These are phyloP conservation scores for Globisporangium echinulatum DNA, from an alignment of 352 stramenopile species.

Conservation along the genomic window DNA sequence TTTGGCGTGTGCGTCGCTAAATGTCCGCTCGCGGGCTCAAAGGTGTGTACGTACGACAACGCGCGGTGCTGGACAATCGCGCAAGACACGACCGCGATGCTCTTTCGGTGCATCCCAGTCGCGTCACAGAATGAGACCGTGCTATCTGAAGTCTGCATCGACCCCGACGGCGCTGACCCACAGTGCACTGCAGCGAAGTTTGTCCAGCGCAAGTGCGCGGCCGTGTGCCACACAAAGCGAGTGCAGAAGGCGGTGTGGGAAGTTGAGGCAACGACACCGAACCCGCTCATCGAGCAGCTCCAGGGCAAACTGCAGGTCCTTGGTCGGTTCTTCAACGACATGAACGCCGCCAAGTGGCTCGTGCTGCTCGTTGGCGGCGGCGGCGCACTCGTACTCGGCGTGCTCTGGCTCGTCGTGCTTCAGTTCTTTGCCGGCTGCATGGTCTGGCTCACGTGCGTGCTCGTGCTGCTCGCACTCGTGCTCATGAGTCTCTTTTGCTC, in stretches of 20 bases:
- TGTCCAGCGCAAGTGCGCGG: slow-evolving; percentile 23
- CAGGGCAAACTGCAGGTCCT: slow-evolving; percentile 55
- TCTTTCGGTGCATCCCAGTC: slow-evolving; percentile 77
- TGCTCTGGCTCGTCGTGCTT: slow-evolving; percentile 72
- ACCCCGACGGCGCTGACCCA: slow-evolving; percentile 49
- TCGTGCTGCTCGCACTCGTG: slow-evolving; percentile 54
- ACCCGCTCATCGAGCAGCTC: slow-evolving; percentile 66
- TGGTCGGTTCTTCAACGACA: slow-evolving; percentile 68
- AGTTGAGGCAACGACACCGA: slow-evolving; percentile 42
- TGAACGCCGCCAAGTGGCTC: slow-evolving; percentile 47
- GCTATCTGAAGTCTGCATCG: slow-evolving; percentile 47
- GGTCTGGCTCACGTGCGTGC: slow-evolving; percentile 73
- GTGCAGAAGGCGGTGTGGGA: slow-evolving; percentile 62
- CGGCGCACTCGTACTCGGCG: slow-evolving; percentile 43
- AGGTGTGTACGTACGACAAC: slow-evolving; percentile 66
- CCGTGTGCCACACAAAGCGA: slow-evolving; percentile 58
- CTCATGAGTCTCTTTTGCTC: slow-evolving; percentile 77
- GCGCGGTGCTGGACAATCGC: slow-evolving; percentile 55
- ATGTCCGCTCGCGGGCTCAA: slow-evolving; percentile 44
- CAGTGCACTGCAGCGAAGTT: slow-evolving; percentile 37
- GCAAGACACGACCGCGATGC: slow-evolving; percentile 41
- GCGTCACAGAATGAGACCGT: slow-evolving; percentile 57
- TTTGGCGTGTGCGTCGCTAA: slow-evolving; percentile 70
- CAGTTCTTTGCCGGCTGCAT: slow-evolving; percentile 71
- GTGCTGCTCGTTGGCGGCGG: slow-evolving; percentile 49